These are phyloP conservation scores for Daedaleopsis nitida DNA, from an alignment of 768 basidiomycete genomes.

Conservation along the genomic window DNA sequence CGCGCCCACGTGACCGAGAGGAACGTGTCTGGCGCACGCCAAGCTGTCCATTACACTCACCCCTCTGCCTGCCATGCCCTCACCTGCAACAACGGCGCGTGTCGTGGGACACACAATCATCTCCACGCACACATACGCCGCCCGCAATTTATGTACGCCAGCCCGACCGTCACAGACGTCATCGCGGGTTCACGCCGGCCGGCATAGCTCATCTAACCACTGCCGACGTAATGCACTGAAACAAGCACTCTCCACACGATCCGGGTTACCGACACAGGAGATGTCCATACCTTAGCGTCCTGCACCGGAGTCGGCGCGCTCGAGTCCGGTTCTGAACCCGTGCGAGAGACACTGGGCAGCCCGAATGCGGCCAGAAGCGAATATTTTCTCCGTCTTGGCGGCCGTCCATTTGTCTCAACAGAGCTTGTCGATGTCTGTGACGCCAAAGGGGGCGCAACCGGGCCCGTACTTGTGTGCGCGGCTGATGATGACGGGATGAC, in stretches of 20 bases:
- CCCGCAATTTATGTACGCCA: slow-evolving; percentile 4
- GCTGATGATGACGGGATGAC: background rate
- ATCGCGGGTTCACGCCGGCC: slow-evolving; percentile 6
- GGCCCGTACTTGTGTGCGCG: background rate
- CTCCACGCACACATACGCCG: background rate
- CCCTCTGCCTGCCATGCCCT: no score
- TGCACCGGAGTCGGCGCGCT: background rate
- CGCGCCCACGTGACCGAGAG: slow-evolving; percentile 22
- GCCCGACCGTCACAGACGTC: slow-evolving; percentile 12
- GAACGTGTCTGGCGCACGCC: slow-evolving; percentile 1
- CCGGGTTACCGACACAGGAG: background rate
- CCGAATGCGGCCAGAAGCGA: slow-evolving; percentile 30
- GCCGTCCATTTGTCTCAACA: background rate
- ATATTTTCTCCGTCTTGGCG: slow-evolving; percentile 25
- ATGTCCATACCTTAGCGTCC: slow-evolving; percentile 10
- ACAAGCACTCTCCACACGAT: background rate
- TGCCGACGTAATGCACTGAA: slow-evolving; percentile 4
- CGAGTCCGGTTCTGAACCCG: slow-evolving; percentile 4
- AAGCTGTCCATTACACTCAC: background rate
- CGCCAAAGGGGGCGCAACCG: background rate
- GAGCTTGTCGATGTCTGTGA: slow-evolving; percentile 6
- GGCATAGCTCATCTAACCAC: slow-evolving; percentile 5
- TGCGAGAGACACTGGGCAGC: background rate
- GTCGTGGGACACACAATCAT: background rate
- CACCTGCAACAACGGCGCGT: background rate